Percentiles rank a stretch among this genome's conserved stretches.
These are phyloP conservation scores for Aspergillus quadrilineatus DNA, from an alignment of 2,329 filamentous ascomycete species.

Conservation along the genomic window DNA sequence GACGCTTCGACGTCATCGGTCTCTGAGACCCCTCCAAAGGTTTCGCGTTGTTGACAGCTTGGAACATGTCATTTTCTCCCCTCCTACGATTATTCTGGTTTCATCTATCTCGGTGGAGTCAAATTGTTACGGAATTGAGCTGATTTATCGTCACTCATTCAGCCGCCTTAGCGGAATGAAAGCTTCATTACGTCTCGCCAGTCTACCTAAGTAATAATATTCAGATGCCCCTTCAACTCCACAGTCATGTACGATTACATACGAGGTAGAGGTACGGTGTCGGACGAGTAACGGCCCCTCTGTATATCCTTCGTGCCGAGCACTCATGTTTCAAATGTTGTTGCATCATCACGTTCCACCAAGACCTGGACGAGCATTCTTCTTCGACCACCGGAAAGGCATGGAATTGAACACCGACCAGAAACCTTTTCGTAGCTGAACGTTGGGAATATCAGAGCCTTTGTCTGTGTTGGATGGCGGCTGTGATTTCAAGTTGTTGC, in stretches of 20 bases:
- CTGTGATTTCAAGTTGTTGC: background rate
- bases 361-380: constrained; percentile 11
- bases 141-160: constrained; percentile 2
- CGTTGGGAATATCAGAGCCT: constrained; percentile 3
- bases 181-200: constrained; percentile 19
- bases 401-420: constrained; percentile 24
- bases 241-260: constrained; percentile 15
- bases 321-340: background rate
- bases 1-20: constrained; percentile 24
- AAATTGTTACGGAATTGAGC: constrained; percentile 5
- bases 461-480: constrained; percentile 4
- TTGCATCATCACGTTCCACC: constrained; percentile 22
- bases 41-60: constrained; percentile 5
- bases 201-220: constrained; percentile 5
- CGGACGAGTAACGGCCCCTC: background rate
- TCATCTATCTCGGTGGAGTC: background rate
- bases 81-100: background rate
- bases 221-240: constrained; percentile 4
- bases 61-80: constrained; percentile 3
- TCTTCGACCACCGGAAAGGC: constrained; percentile 17
- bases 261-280: background rate
- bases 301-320: background rate
- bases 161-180: constrained; percentile 3
- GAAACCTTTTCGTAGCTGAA: constrained; percentile 14
- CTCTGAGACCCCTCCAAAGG: constrained; percentile 5